Conservation (phyloP, 2,329 filamentous ascomycete species). For the Aspergillus pseudoterreus region DNA sequence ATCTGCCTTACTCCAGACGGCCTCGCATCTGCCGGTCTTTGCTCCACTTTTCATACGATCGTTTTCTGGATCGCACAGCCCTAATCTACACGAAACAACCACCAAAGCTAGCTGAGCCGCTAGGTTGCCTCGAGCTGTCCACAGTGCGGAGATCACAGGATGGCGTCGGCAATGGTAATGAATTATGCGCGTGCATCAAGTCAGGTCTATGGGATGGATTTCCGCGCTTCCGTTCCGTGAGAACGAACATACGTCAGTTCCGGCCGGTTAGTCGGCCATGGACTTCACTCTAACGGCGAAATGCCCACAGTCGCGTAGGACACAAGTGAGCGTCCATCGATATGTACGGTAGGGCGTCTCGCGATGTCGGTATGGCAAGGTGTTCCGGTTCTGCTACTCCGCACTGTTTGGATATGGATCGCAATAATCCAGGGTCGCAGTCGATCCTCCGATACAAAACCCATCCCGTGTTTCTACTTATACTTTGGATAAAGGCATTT, state of each 20-base stretch:
- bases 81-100: slow-evolving; percentile 15
- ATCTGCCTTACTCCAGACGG: slow-evolving; percentile 4
- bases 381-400: too few relatives aligned
- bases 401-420: too few relatives aligned
- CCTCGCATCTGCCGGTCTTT: slow-evolving; percentile 4
- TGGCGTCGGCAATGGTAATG: too few relatives aligned
- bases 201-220: not conserved
- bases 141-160: too few relatives aligned
- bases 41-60: slow-evolving; percentile 12
- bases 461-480: not conserved
- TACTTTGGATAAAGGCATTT: not conserved
- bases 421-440: too few relatives aligned
- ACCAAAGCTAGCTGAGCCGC: slow-evolving; percentile 1
- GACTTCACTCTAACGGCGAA: not conserved
- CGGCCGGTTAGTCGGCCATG: too few relatives aligned
- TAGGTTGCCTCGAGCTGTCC: not conserved
- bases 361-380: too few relatives aligned
- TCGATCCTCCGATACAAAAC: too few relatives aligned
- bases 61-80: slow-evolving; percentile 1
- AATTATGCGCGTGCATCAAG: not conserved
- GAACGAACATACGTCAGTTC: too few relatives aligned
- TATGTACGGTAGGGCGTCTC: not conserved
- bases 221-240: not conserved
- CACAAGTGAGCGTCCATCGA: not conserved
- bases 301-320: not conserved